A percentile compares a stretch with the other conserved stretches of the same genome.
Evolutionary conservation across 75 land plant species (phyloP).

Genomic region (Selaginella tamariscina): DNA sequence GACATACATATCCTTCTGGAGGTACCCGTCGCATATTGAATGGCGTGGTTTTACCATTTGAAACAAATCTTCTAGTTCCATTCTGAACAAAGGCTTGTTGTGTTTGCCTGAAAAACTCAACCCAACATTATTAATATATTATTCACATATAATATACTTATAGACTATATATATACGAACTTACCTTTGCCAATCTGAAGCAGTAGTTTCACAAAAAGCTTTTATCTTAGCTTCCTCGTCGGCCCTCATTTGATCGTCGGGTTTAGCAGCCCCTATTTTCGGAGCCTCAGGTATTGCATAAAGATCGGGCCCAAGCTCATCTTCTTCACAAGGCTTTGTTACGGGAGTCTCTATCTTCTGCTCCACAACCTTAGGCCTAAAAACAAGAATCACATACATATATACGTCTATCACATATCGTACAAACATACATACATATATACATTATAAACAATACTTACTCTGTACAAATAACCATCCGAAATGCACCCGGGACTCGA

Average conservation of each 20-base stretch:
- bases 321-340: not conserved
- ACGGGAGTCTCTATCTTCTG: not conserved
- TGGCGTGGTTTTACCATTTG: not conserved
- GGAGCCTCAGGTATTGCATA: conserved; percentile 54
- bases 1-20: conserved; percentile 79
- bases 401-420: no score
- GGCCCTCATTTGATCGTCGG: conserved; percentile 27
- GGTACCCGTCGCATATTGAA: conserved; percentile 42
- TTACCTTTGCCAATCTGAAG: conserved; percentile 77
- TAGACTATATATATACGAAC: not conserved
- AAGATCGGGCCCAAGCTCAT: conserved; percentile 84
- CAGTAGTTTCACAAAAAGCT: conserved; percentile 68
- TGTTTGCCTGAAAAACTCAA: conserved; percentile 49
- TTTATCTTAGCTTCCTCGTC: conserved; percentile 81
- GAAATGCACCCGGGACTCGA: conserved; percentile 79
- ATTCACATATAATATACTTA: not conserved
- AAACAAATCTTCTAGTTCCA: conserved; percentile 18
- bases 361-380: not conserved
- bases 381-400: not conserved
- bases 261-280: conserved; percentile 1
- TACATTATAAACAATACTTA: not conserved
- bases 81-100: conserved; percentile 45
- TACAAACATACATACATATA: not conserved
- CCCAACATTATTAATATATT: not conserved
- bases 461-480: conserved; percentile 54